Conservation (phyloP, 768 basidiomycete species). For the Hygrophorus pudorinus region DNA sequence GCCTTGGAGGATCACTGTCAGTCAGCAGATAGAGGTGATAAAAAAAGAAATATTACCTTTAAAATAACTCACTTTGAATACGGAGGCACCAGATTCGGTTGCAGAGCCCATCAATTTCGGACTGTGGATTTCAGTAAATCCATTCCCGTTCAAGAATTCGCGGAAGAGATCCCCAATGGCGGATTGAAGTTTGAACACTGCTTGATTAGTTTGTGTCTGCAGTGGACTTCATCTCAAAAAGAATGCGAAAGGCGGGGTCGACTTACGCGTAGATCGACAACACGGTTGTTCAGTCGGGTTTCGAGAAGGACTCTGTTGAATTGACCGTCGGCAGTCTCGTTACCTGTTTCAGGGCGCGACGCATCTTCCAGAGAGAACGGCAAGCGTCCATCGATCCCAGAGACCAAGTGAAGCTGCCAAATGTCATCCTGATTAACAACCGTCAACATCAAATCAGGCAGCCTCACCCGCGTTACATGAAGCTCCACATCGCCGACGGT, state of each 20-base stretch:
- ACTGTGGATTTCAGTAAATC: conserved; percentile 93
- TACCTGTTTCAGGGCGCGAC: conserved; percentile 68
- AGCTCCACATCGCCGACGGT: conserved; percentile 83
- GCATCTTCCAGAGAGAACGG: conserved; percentile 95
- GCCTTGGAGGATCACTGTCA: conserved; percentile 33
- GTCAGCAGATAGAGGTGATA: conserved; percentile 1
- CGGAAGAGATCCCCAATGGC: conserved; percentile 88
- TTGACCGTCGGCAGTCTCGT: conserved; percentile 46
- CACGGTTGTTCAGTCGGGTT: conserved; percentile 89
- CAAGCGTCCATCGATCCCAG: conserved; percentile 68
- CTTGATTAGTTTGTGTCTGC: conserved; percentile 91
- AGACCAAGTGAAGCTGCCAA: conserved; percentile 66
- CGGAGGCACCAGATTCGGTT: conserved; percentile 92
- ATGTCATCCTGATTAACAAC: conserved; percentile 1
- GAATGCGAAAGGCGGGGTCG: background rate
- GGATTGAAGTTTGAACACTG: conserved; percentile 86
- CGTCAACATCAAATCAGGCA: background rate
- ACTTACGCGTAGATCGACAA: conserved; percentile 85
- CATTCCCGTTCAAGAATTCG: conserved; percentile 57
- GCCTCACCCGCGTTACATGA: conserved; percentile 61
- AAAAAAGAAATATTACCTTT: conserved; percentile 46
- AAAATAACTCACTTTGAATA: conserved; percentile 98
- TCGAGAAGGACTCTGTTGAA: conserved; percentile 81
- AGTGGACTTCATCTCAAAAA: background rate
- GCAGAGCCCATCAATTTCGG: conserved; percentile 96